phyloP scores from a whole-genome alignment of 1,139 yeast genomes.

The Oligophagozyma castellii region DNA sequence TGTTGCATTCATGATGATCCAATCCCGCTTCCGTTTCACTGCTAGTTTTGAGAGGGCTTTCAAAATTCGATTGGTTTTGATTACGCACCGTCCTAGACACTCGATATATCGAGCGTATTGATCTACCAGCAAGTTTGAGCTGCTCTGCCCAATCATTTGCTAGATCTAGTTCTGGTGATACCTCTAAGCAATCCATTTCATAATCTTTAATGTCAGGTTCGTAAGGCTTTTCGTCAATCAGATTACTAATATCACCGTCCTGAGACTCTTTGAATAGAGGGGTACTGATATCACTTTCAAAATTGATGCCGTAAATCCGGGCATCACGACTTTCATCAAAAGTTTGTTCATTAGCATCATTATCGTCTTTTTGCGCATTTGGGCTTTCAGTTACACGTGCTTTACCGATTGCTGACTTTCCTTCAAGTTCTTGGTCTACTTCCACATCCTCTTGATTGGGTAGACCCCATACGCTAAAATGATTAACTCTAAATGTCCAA shows the following conservation, averaged over 20 bases:
- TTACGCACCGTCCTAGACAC: neutral
- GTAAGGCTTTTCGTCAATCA: slow-evolving; percentile 45
- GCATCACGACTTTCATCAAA: neutral
- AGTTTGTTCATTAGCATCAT: slow-evolving; percentile 21
- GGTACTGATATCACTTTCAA: slow-evolving; percentile 2
- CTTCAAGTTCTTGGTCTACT: slow-evolving; percentile 34
- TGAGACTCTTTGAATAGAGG: slow-evolving; percentile 19
- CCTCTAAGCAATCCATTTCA: slow-evolving; percentile 31
- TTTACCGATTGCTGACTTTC: too few relatives aligned
- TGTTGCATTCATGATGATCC: too few relatives aligned
- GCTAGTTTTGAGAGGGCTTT: slow-evolving; percentile 17
- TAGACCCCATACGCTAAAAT: slow-evolving; percentile 90
- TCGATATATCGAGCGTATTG: slow-evolving; percentile 33
- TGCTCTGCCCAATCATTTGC: slow-evolving; percentile 55
- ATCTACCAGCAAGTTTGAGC: slow-evolving; percentile 40
- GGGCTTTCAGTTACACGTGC: too few relatives aligned
- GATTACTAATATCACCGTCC: slow-evolving; percentile 21
- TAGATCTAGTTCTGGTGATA: slow-evolving; percentile 32
- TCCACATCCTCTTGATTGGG: slow-evolving; percentile 53
- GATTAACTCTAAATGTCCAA: slow-evolving; percentile 78
- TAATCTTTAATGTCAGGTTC: slow-evolving; percentile 43
- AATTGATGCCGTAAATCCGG: slow-evolving; percentile 2
- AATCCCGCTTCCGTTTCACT: too few relatives aligned
- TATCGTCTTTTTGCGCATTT: slow-evolving; percentile 23
- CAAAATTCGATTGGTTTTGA: slow-evolving; percentile 21